Evolutionary conservation across 2,329 filamentous ascomycete species (phyloP), one percentile per base, ranked within the genome.

Genomic region (Penicillium capsulatum): DNA sequence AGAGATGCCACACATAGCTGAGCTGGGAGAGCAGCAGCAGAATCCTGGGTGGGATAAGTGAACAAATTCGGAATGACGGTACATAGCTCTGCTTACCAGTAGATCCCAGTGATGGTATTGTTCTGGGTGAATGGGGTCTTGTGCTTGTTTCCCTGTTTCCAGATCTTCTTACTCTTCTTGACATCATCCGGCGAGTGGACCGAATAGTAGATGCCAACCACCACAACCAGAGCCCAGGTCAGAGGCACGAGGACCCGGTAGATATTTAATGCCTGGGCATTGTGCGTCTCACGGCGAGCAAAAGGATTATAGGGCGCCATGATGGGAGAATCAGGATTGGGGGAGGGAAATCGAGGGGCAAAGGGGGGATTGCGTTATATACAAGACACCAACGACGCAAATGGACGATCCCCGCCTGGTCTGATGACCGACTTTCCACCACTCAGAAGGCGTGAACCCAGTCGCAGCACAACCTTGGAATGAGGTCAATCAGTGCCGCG

Each of bases 211-310:
- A 92, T 70, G 42, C 82, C 80, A 35, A 81, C 74, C 53, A 87
- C 64, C 38, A 92, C 70, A 27, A 87, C 77, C 31, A 94, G 67
- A 17, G 87, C 66, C 83, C 86, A 95, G 24, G 81, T 82, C 35
- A 88, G 45, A 30, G 82, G 74, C 3, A 86, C 86, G 46, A 89
- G 68, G 60, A 88, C 67, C 65, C 87, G 89, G 76, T 92, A 92
- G 24, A 79, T 72, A 50, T 79, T 71, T 54, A 95, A 70, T 35
- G 80, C 73, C 46, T 71, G 70, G 19, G 68, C 64, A 45, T 74
- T 74, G 59, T 87, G 81, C 13, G 77, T 73, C 44, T 89, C 83
- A 56, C 80, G 80, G 65, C 75, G 81, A 44, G 76, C 71, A 68
- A 92, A 92, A 17, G 86, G 86, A 63, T 92, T 92, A 61, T 79